Evolutionary conservation across 805 yeast genomes (phyloP), one percentile per base, ranked within the genome.

Genomic region (Candida sanyiensis): DNA sequence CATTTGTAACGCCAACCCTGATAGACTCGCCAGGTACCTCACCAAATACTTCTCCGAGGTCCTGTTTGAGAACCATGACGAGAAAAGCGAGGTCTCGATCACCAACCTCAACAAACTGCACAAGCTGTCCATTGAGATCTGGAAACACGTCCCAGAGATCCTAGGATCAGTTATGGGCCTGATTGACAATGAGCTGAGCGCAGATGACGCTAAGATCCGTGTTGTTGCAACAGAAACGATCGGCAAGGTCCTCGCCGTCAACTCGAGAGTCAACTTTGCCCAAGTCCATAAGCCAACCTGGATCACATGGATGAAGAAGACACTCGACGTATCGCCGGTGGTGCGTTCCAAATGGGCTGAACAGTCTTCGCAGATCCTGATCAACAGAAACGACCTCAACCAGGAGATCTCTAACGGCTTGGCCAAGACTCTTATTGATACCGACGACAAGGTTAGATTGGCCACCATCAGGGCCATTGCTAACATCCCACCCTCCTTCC

Each of bases 31-130:
- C 12, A 72, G 95, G 46, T 76, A 77, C 44, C 66, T 85, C 24
- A 82, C 94, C 3, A 88, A 80, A 54, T 81, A 80, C 48, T 83
- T 86, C 46, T 80, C 95, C 0, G 95, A 87, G 50, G 67, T 77
- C 43, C 56, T 87, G 8, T 79, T 79, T 50, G 83, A 56, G 28
- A 40, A 34, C 29, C 48, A 48, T 33, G 59, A 57, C n/a, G 57
- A 54, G n/a, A 51, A 47, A 13, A 48, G 45, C 9, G 43, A 34
- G 43, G 45, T 26, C 34, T 47, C 40, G 20, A 40, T 62, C 35
- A 69, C 65, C 30, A 75, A 73, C 16, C 59, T 84, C 38, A 66
- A 64, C 9, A 80, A 79, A 51, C 65, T 84, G 4, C 95, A 87
- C 52, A 67, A 59, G 10, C 61, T 86, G 24, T 63, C 80, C 0